These are phyloP conservation scores for Chrysopogon serrulatus DNA, from an alignment of 176 grass and related monocot species.

Conservation along the genomic window DNA sequence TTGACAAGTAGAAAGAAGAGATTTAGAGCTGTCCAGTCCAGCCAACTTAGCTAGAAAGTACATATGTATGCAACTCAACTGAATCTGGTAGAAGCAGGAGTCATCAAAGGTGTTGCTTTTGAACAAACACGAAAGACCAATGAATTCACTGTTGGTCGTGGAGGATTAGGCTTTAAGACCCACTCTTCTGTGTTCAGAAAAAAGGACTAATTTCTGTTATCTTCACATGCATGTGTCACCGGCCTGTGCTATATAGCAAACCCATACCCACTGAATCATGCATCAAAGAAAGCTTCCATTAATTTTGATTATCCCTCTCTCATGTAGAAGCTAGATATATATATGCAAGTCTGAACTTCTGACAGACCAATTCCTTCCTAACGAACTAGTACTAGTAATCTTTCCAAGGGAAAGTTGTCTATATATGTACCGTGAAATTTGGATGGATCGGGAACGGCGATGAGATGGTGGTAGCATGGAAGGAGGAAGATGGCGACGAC, in stretches of 20 bases:
- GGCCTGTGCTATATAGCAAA: neutral
- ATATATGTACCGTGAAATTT: slow-evolving; percentile 45
- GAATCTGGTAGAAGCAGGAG: neutral
- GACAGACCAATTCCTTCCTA: neutral
- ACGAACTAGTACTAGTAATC: neutral
- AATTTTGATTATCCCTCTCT: neutral
- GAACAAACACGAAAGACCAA: neutral
- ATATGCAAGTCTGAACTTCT: neutral
- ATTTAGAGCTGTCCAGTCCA: neutral
- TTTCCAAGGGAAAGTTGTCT: neutral
- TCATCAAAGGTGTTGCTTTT: neutral
- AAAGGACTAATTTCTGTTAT: neutral
- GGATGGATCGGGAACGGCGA: slow-evolving; percentile 34
- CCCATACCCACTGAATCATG: neutral
- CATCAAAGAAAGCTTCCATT: neutral
- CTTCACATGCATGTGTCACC: neutral
- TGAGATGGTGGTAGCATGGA: slow-evolving; percentile 31
- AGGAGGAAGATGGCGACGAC: slow-evolving; percentile 45
- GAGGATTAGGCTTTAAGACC: neutral
- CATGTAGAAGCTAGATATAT: neutral
- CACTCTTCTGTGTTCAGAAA: neutral
- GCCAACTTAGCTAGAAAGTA: neutral
- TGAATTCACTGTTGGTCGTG: neutral
- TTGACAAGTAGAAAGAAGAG: too few relatives aligned
- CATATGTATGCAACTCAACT: neutral